Evolutionary conservation across 305 asterid species (phyloP).

Genomic region (Plantago coronopus): DNA sequence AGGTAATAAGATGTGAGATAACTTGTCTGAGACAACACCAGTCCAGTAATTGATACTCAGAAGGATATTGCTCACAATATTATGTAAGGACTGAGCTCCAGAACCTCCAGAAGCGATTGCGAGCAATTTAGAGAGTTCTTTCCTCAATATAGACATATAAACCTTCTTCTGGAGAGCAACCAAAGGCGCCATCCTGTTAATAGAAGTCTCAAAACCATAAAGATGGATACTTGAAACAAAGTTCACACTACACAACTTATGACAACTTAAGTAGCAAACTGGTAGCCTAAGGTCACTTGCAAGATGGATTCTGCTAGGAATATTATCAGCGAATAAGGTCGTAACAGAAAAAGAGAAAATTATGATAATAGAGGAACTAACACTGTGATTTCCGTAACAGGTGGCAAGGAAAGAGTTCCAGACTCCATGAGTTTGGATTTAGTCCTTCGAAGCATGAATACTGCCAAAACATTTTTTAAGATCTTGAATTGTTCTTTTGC

Average conservation of each 20-base stretch:
- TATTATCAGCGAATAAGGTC: conserved; percentile 18
- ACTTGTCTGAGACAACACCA: conserved; percentile 12
- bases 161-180: conserved; percentile 78
- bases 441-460: conserved; percentile 96
- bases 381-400: conserved; percentile 86
- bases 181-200: conserved; percentile 75
- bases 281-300: conserved; percentile 7
- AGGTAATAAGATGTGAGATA: conserved; percentile 5
- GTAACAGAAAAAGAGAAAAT: conserved; percentile 19
- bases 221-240: background rate
- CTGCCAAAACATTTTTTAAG: conserved; percentile 71
- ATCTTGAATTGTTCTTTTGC: conserved; percentile 56
- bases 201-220: conserved; percentile 20
- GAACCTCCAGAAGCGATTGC: conserved; percentile 81
- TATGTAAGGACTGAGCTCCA: conserved; percentile 65
- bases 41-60: background rate
- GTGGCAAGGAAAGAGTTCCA: conserved; percentile 74
- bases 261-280: too few relatives aligned
- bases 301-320: conserved; percentile 13
- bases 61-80: conserved; percentile 55
- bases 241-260: conserved; percentile 12
- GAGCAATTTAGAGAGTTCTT: conserved; percentile 80
- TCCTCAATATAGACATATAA: conserved; percentile 77
- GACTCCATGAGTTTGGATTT: conserved; percentile 72
- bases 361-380: conserved; percentile 39